phyloP scores from a whole-genome alignment of 257 asterid species.

The Solanum pimpinellifolium region DNA sequence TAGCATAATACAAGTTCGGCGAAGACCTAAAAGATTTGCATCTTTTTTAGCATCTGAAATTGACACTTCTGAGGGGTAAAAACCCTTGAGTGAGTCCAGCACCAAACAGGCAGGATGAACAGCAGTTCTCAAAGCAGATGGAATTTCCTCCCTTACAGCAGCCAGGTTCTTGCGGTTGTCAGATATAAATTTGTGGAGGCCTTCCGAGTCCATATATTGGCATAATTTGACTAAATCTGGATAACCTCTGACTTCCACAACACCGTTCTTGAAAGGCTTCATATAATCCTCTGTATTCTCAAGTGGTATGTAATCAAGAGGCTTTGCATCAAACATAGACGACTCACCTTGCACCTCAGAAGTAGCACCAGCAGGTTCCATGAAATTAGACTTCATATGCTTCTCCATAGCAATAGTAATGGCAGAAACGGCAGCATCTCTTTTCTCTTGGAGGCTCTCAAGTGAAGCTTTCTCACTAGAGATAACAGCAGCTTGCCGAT shows the following conservation, averaged over 20 bases:
- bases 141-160: conserved; percentile 74
- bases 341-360: conserved; percentile 32
- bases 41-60: conserved; percentile 72
- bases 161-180: conserved; percentile 90
- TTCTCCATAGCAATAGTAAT: conserved; percentile 53
- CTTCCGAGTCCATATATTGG: conserved; percentile 78
- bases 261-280: conserved; percentile 21
- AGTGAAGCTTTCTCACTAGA: conserved; percentile 80
- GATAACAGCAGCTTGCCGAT: conserved; percentile 65
- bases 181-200: conserved; percentile 87
- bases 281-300: conserved; percentile 16
- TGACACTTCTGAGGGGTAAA: conserved; percentile 46
- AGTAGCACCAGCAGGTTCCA: conserved; percentile 13
- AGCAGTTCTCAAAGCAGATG: conserved; percentile 72
- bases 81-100: conserved; percentile 82
- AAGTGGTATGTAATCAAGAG: conserved; percentile 23
- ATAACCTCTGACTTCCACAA: conserved; percentile 46
- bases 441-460: conserved; percentile 83
- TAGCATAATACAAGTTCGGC: conserved; percentile 92
- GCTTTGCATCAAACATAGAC: conserved; percentile 23
- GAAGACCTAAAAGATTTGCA: conserved; percentile 73
- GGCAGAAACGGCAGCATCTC: conserved; percentile 91
- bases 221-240: conserved; percentile 81
- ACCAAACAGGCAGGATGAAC: conserved; percentile 67
- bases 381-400: conserved; percentile 29